Evolutionary conservation across 2,329 filamentous ascomycete species (phyloP), one percentile per base, ranked within the genome.

Genomic region (Elsinoe batatas): DNA sequence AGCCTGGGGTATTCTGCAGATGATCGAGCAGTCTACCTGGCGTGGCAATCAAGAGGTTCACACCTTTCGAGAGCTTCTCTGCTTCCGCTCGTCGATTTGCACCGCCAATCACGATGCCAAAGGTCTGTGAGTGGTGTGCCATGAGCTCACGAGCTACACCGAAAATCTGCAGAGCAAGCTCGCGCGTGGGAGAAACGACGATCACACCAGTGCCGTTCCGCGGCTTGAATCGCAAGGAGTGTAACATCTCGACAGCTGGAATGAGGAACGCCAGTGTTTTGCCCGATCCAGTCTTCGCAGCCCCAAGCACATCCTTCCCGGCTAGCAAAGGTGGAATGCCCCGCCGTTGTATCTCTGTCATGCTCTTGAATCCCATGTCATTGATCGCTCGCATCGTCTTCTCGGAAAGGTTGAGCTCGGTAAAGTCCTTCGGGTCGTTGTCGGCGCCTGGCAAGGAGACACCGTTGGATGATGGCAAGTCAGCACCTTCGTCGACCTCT

Each of bases 221-320:
- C 17, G 91, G 91, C 76, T 97, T 97, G 79, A 96, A 97, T 60
- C 86, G 82, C 64, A 98, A 79, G 13, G 90, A 84, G 67, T 84
- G 84, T 58, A 98, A 79, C 83, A 96, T 94, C 74, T 97, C 93
- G 37, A 97, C 79, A 1, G 91, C 91, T 15, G 93, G 93, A 57
- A 97, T 91, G 59, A 98, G 76, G 73, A 98, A 98, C 2, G 91
- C 86, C 58, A 97, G 73, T 0, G 93, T 98, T 77, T 98, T 98
- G 68, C 93, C 93, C 18, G 88, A 94, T 42, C 91, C 91, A 2
- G 91, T 96, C 78, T 97, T 97, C 51, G 93, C 93, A 32, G 91
- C 91, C 64, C 93, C 93, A 43, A 98, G 80, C 18, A 97, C 88
- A 73, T 97, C 91, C 67, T 87, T 84, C 60, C 93, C 93, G 40